phyloP scores from a whole-genome alignment of 1,284 basidiomycete species.

The Phaffia rhodozyma region DNA sequence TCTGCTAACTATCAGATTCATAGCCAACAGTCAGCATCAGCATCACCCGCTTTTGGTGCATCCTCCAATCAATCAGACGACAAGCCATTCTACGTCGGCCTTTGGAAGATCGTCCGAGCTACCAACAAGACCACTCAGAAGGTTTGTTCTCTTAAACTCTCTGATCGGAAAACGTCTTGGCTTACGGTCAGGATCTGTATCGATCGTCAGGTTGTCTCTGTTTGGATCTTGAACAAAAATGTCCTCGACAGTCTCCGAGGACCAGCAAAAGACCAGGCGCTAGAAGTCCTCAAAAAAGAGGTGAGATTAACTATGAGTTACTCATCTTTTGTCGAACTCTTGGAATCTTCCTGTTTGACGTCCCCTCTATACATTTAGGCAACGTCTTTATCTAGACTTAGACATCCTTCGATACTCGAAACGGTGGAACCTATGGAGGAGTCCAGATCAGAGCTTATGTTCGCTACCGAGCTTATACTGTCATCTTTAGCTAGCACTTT shows the following conservation, averaged over 20 bases:
- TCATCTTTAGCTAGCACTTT: slow-evolving; percentile 49
- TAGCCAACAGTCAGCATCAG: slow-evolving; percentile 25
- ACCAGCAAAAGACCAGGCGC: slow-evolving; percentile 52
- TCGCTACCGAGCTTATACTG: slow-evolving; percentile 81
- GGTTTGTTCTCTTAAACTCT: slow-evolving; percentile 30
- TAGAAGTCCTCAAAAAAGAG: slow-evolving; percentile 80
- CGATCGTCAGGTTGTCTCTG: slow-evolving; percentile 43
- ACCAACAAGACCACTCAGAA: slow-evolving; percentile 78
- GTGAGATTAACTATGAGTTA: slow-evolving; percentile 38
- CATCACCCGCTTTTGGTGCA: slow-evolving; percentile 28
- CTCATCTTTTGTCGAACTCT: slow-evolving; percentile 16
- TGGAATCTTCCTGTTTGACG: slow-evolving; percentile 1
- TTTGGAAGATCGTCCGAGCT: slow-evolving; percentile 75
- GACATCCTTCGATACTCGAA: slow-evolving; percentile 93
- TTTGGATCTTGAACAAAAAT: slow-evolving; percentile 82
- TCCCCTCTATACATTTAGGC: slow-evolving; percentile 44
- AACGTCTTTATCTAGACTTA: slow-evolving; percentile 65
- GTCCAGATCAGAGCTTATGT: slow-evolving; percentile 69
- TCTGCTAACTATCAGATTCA: slow-evolving; percentile 65
- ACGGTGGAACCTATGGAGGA: slow-evolving; percentile 98
- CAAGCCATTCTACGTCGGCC: slow-evolving; percentile 53
- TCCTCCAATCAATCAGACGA: slow-evolving; percentile 34
- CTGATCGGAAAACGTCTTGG: not conserved
- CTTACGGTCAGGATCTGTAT: too few species aligned
- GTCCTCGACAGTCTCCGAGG: slow-evolving; percentile 57